phyloP scores from a whole-genome alignment of 257 asterid species.

The Lycium ferocissimum region DNA sequence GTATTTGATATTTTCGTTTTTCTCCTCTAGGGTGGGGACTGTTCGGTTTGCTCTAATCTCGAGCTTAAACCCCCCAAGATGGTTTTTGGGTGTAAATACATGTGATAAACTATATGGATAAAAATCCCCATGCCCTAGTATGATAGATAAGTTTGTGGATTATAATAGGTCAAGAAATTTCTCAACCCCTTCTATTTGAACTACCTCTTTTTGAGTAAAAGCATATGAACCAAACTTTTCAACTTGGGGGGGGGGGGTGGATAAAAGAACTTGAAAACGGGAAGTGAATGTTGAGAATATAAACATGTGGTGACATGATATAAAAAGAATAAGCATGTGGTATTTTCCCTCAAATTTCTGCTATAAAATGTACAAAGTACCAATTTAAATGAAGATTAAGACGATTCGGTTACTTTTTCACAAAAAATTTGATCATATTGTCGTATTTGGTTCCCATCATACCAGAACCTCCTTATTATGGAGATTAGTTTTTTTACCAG shows the following conservation, averaged over 20 bases:
- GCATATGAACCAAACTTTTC: neutral
- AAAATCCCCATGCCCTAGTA: neutral
- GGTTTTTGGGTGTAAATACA: neutral
- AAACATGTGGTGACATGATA: neutral
- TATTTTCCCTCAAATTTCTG: neutral
- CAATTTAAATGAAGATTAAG: neutral
- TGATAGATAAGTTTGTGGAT: neutral
- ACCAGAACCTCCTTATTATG: neutral
- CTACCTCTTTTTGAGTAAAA: neutral
- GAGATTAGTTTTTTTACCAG: neutral
- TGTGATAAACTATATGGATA: neutral
- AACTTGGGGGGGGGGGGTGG: neutral
- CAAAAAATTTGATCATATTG: neutral
- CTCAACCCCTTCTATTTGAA: neutral
- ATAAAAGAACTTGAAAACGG: neutral
- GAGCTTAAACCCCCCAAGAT: neutral
- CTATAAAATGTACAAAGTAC: neutral
- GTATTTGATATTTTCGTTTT: neutral
- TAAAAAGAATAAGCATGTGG: neutral
- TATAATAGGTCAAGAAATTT: slow-evolving; percentile 7
- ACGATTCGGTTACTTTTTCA: neutral
- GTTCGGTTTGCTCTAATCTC: neutral
- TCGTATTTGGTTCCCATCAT: neutral
- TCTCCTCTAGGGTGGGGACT: neutral
- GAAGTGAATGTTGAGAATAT: neutral